Evolutionary conservation across 768 basidiomycete genomes (phyloP).

Genomic region (Termitomyces sp.): DNA sequence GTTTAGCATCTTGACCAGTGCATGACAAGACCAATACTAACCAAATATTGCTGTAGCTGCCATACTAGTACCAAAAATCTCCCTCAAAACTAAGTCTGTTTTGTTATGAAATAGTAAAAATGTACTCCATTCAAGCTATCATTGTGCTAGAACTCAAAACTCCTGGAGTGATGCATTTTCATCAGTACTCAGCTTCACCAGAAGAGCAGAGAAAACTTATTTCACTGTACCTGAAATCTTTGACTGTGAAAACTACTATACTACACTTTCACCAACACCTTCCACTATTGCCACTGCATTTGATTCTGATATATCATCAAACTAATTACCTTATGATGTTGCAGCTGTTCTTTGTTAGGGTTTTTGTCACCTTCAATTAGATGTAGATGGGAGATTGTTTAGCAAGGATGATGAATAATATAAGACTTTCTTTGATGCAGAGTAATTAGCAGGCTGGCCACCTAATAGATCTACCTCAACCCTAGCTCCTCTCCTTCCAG

Average conservation of each 20-base stretch:
- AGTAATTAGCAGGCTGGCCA: constrained; percentile 59
- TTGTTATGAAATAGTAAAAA: neutral
- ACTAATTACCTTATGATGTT: constrained; percentile 71
- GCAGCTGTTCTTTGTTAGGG: constrained; percentile 83
- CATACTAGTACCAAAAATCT: constrained; percentile 57
- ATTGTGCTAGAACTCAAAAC: constrained; percentile 63
- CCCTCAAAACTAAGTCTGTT: constrained; percentile 6
- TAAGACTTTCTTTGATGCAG: constrained; percentile 54
- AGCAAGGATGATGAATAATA: constrained; percentile 72
- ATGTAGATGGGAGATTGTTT: constrained; percentile 52
- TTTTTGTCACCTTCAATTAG: constrained; percentile 59
- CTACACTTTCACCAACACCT: constrained; percentile 51
- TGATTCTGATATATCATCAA: constrained; percentile 60
- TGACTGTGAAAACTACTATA: constrained; percentile 44
- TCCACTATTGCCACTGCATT: constrained; percentile 49
- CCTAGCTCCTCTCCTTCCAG: constrained; percentile 58
- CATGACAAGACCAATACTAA: constrained; percentile 21
- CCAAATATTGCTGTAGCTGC: constrained; percentile 76
- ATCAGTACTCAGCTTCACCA: constrained; percentile 76
- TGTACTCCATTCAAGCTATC: too few relatives aligned
- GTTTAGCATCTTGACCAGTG: neutral
- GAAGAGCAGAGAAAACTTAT: constrained; percentile 66
- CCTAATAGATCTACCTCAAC: constrained; percentile 58
- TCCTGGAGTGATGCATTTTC: constrained; percentile 81
- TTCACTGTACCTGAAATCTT: constrained; percentile 68